Percentiles rank a stretch among this genome's conserved stretches.
Conservation (phyloP, 306 rosid genomes). For the Rubus idaeus region DNA sequence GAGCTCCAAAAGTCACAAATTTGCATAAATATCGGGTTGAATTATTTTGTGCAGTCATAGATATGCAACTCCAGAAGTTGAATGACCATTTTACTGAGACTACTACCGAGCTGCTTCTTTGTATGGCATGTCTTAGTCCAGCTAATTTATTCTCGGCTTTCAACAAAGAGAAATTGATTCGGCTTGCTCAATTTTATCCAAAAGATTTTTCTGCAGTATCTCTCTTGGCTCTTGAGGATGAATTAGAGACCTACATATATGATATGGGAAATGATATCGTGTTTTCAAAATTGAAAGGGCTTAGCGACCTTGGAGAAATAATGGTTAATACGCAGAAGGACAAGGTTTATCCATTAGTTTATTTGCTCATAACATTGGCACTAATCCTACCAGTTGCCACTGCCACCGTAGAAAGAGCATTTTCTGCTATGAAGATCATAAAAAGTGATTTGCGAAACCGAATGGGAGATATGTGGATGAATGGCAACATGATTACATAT, state of each 20-base stretch:
- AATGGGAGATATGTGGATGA: too few relatives aligned
- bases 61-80: slow-evolving; percentile 13
- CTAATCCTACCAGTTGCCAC: not conserved
- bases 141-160: not conserved
- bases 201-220: not conserved
- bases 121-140: not conserved
- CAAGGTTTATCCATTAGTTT: not conserved
- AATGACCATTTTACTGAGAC: not conserved
- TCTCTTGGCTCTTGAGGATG: not conserved
- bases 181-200: slow-evolving; percentile 15
- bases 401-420: too few relatives aligned
- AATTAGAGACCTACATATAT: slow-evolving; percentile 7
- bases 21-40: slow-evolving; percentile 2
- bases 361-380: not conserved
- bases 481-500: too few relatives aligned
- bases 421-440: too few relatives aligned
- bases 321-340: not conserved
- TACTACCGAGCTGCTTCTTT: slow-evolving; percentile 3
- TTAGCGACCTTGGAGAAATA: not conserved
- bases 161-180: not conserved
- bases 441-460: too few relatives aligned
- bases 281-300: not conserved
- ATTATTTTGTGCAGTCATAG: slow-evolving; percentile 3
- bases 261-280: not conserved
- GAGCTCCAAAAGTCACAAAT: too few relatives aligned